Evolutionary conservation across 1,284 basidiomycete genomes (phyloP), one percentile per base, ranked within the genome.

Genomic region (Phellinidium pouzarii): DNA sequence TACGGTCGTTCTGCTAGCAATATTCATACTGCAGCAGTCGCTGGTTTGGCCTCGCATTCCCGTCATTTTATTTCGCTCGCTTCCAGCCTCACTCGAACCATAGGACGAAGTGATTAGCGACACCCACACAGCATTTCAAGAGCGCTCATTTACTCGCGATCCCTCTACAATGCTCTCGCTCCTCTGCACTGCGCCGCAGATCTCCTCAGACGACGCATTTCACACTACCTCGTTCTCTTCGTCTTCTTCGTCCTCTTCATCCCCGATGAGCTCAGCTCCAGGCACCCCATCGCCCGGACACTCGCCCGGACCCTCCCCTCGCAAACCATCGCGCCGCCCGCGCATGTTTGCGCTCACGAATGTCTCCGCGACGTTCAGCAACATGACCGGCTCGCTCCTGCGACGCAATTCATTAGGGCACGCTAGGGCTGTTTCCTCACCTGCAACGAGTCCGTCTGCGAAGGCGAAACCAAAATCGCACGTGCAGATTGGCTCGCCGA

Each of bases 401-500:
- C 44, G 44, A 22, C 50, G 34, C 43, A 23, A 37, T 22, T 22
- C 27, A 3, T 12, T 46, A 22, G 25, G 44, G 23, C 54, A 52
- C 41, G 22, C 26, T 17, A 31, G 54, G 14, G 26, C 27, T 36
- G 54, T 44, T 3, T 47, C 44, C 12, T 26, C 49, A 17, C 51
- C 53, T 11, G 52, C 49, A 5, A 17, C 43, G 31, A 43, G 43
- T 19, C 36, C 4, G 19, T 19, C 29, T 31, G 34, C 29, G 9
- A 37, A 38, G 20, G 47, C 47, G 22, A 20, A 19, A 20, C 37
- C 7, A 6, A 12, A 3, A n/a, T 17, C 37, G 37, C 37, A 20
- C 14, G 31, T 48, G 14, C n/a, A 41, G 34, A 52, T 55, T 40
- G 44, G 49, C 25, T 17, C 54, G 14, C 54, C 54, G 34, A 52